A percentile compares a stretch with the other conserved stretches of the same genome.
These are phyloP conservation scores for Heterobasidion parviporum DNA, from an alignment of 1,284 basidiomycete genomes.

Conservation along the genomic window DNA sequence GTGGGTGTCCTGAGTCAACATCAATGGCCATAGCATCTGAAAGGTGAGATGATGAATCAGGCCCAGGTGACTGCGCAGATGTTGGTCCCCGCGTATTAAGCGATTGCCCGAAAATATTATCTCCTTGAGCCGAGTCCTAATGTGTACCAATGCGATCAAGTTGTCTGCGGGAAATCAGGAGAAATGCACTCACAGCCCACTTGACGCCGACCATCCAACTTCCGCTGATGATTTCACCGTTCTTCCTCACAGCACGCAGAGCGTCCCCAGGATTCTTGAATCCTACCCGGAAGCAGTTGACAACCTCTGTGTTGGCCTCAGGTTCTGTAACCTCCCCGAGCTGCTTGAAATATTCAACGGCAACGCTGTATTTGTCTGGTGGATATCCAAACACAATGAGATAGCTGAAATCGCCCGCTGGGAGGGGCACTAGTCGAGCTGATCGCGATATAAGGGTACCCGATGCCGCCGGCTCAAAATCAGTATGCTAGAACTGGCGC, in stretches of 20 bases:
- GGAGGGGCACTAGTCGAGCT: slow-evolving; percentile 15
- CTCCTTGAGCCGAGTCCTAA: slow-evolving; percentile 53
- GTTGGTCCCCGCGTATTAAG: slow-evolving; percentile 16
- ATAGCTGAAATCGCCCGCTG: slow-evolving; percentile 33
- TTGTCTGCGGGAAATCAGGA: background rate
- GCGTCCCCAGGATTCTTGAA: slow-evolving; percentile 65
- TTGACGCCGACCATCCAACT: slow-evolving; percentile 78
- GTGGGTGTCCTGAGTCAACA: slow-evolving; percentile 19
- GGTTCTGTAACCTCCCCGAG: slow-evolving; percentile 59
- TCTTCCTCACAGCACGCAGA: slow-evolving; percentile 65
- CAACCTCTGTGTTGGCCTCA: slow-evolving; percentile 51
- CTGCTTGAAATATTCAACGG: slow-evolving; percentile 64
- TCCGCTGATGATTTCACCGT: slow-evolving; percentile 67
- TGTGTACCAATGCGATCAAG: slow-evolving; percentile 2
- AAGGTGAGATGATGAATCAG: slow-evolving; percentile 12
- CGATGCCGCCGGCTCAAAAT: slow-evolving; percentile 27
- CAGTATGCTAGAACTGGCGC: slow-evolving; percentile 17
- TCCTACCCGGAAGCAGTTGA: slow-evolving; percentile 67
- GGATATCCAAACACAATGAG: slow-evolving; percentile 74
- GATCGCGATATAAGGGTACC: slow-evolving; percentile 8
- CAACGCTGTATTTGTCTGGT: slow-evolving; percentile 57
- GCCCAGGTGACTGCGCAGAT: slow-evolving; percentile 16
- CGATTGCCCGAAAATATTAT: slow-evolving; percentile 40
- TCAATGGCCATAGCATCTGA: slow-evolving; percentile 38
- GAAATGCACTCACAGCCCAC: slow-evolving; percentile 38